Base-by-base conservation (phyloP, 73 alveolate genomes). In the Blepharisma stoltei region DNA sequence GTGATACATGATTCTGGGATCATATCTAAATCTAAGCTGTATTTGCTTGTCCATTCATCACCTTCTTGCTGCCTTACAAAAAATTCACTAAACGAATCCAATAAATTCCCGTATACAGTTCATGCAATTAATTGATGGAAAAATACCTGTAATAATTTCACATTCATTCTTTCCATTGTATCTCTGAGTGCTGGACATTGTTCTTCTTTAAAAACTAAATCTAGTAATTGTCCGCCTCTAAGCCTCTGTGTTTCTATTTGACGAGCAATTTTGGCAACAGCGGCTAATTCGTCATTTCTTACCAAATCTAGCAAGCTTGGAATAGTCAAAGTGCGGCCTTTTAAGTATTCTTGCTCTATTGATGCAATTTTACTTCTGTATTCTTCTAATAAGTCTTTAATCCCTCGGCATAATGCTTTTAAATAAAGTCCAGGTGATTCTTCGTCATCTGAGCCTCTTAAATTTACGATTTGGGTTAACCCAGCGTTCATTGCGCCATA, bases 1-100 rank as follows among this genome's bases (percentile, higher is more conserved):
- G 97, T 95, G 82, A 89, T 89, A 76, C 91, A 92, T 27, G 91
- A 70, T 7, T 71, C 66, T 52, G 94, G 94, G 45, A 87, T 82
- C 94, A 87, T 87, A 5, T 84, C 76, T 8, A 87, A 70, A 23
- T 89, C 75, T 0, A 87, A 71, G 9, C 87, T 83, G 67, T 75
- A 87, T 50, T 83, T 76, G 21, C 87, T 47, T 45, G 81, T 83
- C 94, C 94, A 87, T 55, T 87, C 94, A 38, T 83, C 55, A 32
- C 44, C 45, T 14, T 27, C 68, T 71, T 77, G 32, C 37, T 38
- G 65, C 25, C 32, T 18, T 52, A 87, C 83, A 54, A 87, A 87
- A 81, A 87, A 87, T 80, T 87, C 94, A 14, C 80, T 84, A 55
- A 84, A 83, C 44, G 80, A 25, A 67, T 87, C 94, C 6, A 87